Evolutionary conservation across 73 alveolate species (phyloP).

Genomic region (Paramecium caudatum): DNA sequence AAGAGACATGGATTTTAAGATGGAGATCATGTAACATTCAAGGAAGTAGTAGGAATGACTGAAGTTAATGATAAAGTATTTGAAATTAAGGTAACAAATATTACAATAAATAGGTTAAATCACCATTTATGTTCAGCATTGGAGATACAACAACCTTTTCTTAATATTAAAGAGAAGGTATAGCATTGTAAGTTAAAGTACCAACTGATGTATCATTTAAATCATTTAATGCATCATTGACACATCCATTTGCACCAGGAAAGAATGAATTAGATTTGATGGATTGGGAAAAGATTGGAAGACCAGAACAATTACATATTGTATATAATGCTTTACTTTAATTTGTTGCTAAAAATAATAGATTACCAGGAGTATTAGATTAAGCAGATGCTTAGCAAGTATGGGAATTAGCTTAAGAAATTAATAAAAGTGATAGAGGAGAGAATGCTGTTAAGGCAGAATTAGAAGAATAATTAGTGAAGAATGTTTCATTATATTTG

Average conservation of each 20-base stretch:
- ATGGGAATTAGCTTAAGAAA: constrained; percentile 82
- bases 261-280: constrained; percentile 86
- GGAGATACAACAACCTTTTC: constrained; percentile 94
- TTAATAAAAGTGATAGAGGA: constrained; percentile 84
- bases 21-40: constrained; percentile 96
- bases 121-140: constrained; percentile 90
- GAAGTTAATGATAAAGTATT: constrained; percentile 93
- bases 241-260: constrained; percentile 87
- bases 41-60: constrained; percentile 99
- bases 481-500: constrained; percentile 88
- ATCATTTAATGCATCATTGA: constrained; percentile 76
- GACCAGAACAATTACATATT: constrained; percentile 90
- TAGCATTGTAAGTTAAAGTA: constrained; percentile 94
- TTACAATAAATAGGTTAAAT: constrained; percentile 65
- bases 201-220: constrained; percentile 82
- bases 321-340: constrained; percentile 82
- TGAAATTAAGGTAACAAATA: constrained; percentile 82
- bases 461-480: constrained; percentile 89
- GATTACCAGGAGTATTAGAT: constrained; percentile 82
- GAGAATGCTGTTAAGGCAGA: constrained; percentile 82
- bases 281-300: constrained; percentile 91
- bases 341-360: constrained; percentile 79
- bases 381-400: constrained; percentile 85
- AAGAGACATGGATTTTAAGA: constrained; percentile 95
- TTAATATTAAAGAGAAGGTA: constrained; percentile 95